Conservation (phyloP, 192 early-diverging fungal genomes). For the Dimargaris verticillata region DNA sequence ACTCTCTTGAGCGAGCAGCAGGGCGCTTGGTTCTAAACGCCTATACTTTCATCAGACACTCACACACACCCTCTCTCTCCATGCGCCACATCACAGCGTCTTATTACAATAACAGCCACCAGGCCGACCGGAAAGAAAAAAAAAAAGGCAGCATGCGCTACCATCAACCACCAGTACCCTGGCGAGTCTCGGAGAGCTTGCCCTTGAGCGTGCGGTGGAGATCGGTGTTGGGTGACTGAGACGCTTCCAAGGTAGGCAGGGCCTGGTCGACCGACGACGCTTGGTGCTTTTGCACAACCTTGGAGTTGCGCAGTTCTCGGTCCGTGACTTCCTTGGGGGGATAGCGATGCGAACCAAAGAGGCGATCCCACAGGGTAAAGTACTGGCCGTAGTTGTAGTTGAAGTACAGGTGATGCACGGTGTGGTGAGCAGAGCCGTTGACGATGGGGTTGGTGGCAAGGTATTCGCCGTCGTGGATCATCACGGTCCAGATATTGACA, state of each 20-base stretch:
- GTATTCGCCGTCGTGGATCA: slow-evolving; percentile 92
- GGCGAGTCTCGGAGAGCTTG: no score
- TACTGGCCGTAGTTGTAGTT: slow-evolving; percentile 99
- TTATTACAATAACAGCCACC: no score
- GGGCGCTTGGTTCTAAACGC: no score
- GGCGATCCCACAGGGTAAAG: slow-evolving; percentile 83
- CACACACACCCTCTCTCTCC: no score
- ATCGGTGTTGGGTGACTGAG: background rate
- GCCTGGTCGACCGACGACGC: slow-evolving; percentile 37
- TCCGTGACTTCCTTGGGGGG: slow-evolving; percentile 51
- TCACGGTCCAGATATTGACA: slow-evolving; percentile 90
- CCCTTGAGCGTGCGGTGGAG: no score
- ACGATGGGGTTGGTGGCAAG: slow-evolving; percentile 46
- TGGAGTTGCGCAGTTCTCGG: slow-evolving; percentile 36
- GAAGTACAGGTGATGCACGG: slow-evolving; percentile 96
- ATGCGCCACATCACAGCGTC: no score
- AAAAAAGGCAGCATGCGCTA: no score
- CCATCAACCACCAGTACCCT: no score
- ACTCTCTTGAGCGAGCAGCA: no score
- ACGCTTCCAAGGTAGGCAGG: slow-evolving; percentile 12
- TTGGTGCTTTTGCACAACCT: slow-evolving; percentile 44
- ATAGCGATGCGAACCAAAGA: slow-evolving; percentile 49
- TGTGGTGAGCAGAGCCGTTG: slow-evolving; percentile 88
- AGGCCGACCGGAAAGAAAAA: no score
- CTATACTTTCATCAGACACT: no score